A percentile compares a stretch with the other conserved stretches of the same genome.
These are phyloP conservation scores for Alternaria sp. DNA, from an alignment of 2,329 filamentous ascomycete genomes.

Conservation along the genomic window DNA sequence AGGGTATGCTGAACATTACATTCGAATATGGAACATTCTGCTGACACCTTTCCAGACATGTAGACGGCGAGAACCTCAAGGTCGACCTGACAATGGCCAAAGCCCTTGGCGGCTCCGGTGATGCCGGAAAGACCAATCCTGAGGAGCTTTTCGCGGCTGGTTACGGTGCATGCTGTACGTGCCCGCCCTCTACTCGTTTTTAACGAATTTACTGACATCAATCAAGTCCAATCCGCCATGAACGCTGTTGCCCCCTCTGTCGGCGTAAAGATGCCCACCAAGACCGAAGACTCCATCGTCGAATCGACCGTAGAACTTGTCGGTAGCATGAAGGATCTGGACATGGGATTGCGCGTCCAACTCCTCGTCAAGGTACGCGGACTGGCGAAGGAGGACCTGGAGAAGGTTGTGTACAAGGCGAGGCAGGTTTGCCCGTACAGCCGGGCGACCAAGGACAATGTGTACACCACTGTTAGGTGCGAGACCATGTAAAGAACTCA, in stretches of 20 bases:
- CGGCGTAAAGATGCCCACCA: slow-evolving; percentile 54
- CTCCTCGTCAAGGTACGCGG: slow-evolving; percentile 52
- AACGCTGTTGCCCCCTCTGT: slow-evolving; percentile 54
- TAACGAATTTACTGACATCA: background rate
- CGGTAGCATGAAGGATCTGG: slow-evolving; percentile 56
- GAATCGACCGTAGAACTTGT: slow-evolving; percentile 56
- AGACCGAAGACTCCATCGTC: slow-evolving; percentile 52
- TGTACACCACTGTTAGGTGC: slow-evolving; percentile 32
- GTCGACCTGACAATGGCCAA: slow-evolving; percentile 57
- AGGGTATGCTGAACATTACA: slow-evolving; percentile 23
- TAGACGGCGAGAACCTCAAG: slow-evolving; percentile 47
- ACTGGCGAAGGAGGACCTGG: slow-evolving; percentile 46
- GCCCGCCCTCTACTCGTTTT: slow-evolving; percentile 14
- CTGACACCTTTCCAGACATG: slow-evolving; percentile 31
- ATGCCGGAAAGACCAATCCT: slow-evolving; percentile 52
- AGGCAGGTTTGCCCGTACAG: slow-evolving; percentile 49
- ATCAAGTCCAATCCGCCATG: slow-evolving; percentile 54
- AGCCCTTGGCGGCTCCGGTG: slow-evolving; percentile 55
- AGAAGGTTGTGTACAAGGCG: slow-evolving; percentile 49
- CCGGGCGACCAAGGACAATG: slow-evolving; percentile 47
- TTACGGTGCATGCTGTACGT: slow-evolving; percentile 55
- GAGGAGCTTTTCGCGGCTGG: slow-evolving; percentile 61
- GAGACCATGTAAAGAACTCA: slow-evolving; percentile 31
- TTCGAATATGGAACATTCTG: background rate
- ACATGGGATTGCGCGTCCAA: slow-evolving; percentile 57